Conservation (phyloP, 768 basidiomycete genomes). For the Lactarius akahatsu region DNA sequence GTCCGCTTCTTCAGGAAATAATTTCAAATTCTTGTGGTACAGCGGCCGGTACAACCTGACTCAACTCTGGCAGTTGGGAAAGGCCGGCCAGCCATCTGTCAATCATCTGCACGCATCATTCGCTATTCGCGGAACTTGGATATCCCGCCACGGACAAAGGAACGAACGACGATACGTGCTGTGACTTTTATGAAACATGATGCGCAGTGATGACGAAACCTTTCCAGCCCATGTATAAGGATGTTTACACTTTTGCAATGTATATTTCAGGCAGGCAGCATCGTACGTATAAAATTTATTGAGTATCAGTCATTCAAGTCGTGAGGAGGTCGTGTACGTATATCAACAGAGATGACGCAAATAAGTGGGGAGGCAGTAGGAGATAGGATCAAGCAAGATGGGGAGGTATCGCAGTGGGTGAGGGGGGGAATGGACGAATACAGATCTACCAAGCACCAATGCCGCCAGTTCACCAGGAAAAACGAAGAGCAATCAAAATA, state of each 20-base stretch:
- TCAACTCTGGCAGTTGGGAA: too few relatives aligned
- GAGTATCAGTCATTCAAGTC: background rate
- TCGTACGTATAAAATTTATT: constrained; percentile 3
- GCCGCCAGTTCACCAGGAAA: background rate
- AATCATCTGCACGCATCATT: too few relatives aligned
- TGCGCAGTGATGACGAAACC: too few relatives aligned
- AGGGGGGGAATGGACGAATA: background rate
- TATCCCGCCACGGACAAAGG: too few relatives aligned
- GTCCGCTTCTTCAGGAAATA: too few relatives aligned
- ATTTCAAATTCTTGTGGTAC: too few relatives aligned
- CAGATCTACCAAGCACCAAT: background rate
- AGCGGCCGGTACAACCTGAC: too few relatives aligned
- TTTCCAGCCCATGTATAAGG: too few relatives aligned
- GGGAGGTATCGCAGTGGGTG: constrained; percentile 3
- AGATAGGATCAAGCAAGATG: background rate
- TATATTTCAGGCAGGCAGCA: background rate
- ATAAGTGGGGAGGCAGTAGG: too few relatives aligned
- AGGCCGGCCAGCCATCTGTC: too few relatives aligned
- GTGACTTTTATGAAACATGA: background rate
- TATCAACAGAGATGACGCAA: background rate
- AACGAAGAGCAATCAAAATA: background rate
- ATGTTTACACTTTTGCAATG: background rate
- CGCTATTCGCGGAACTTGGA: too few relatives aligned
- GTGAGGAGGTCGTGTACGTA: background rate
- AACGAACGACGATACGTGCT: too few relatives aligned